Conservation (phyloP, 2,329 filamentous ascomycete species). For the Alternaria consortialis region DNA sequence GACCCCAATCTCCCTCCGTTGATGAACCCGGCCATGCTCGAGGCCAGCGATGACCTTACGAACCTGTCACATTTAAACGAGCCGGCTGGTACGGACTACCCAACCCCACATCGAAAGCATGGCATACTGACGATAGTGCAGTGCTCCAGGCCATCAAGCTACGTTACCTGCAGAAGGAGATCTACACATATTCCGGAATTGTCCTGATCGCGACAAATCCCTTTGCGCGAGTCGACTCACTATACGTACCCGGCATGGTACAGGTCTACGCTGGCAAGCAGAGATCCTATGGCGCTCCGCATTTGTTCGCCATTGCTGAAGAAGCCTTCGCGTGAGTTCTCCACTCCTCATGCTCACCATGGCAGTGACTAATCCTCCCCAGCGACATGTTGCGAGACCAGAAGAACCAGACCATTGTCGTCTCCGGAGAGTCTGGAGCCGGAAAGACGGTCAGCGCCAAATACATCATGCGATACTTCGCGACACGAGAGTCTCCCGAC, state of each 20-base stretch:
- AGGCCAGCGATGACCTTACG: conserved; percentile 97
- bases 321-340: conserved; percentile 89
- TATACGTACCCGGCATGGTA: conserved; percentile 99
- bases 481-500: conserved; percentile 92
- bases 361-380: conserved; percentile 28
- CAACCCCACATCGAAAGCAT: conserved; percentile 9
- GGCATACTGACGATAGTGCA: conserved; percentile 55
- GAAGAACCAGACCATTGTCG: conserved; percentile 97
- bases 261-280: conserved; percentile 98
- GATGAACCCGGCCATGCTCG: conserved; percentile 98
- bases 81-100: conserved; percentile 77
- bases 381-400: conserved; percentile 96
- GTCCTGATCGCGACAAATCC: conserved; percentile 98
- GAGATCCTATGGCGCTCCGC: conserved; percentile 93
- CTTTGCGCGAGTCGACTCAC: conserved; percentile 94
- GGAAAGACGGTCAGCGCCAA: conserved; percentile 99
- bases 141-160: conserved; percentile 97
- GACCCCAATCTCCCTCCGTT: conserved; percentile 84
- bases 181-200: conserved; percentile 99
- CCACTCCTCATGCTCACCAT: not conserved
- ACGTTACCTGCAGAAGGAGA: conserved; percentile 97
- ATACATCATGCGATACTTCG: conserved; percentile 99
- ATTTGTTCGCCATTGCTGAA: conserved; percentile 98
- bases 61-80: conserved; percentile 98
- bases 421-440: conserved; percentile 98